Percentiles rank a stretch among this genome's conserved stretches.
phyloP scores from a whole-genome alignment of 768 basidiomycete species.

The Brasilioporus rufonigricans region DNA sequence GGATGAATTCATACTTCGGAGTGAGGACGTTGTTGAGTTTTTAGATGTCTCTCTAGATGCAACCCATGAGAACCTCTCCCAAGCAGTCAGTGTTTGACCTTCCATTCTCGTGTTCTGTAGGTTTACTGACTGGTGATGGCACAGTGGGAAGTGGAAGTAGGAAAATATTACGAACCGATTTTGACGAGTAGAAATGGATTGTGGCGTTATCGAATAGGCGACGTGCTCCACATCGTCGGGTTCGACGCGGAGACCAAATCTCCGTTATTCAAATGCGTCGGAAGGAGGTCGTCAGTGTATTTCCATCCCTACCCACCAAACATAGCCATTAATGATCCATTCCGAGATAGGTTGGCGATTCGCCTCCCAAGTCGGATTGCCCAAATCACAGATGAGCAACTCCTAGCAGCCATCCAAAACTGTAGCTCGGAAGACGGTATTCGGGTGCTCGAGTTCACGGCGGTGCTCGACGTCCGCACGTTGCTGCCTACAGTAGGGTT shows the following conservation, averaged over 20 bases:
- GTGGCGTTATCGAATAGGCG: slow-evolving; percentile 23
- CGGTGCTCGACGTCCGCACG: slow-evolving; percentile 12
- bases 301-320: no score
- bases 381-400: slow-evolving; percentile 9
- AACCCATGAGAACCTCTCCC: slow-evolving; percentile 12
- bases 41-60: slow-evolving; percentile 12
- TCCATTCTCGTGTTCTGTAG: not conserved
- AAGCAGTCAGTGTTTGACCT: slow-evolving; percentile 12
- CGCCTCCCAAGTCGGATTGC: not conserved
- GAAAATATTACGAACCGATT: slow-evolving; percentile 18
- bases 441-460: slow-evolving; percentile 14
- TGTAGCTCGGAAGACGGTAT: not conserved
- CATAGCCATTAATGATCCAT: not conserved
- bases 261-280: slow-evolving; percentile 12
- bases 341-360: slow-evolving; percentile 7
- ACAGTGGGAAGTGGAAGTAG: slow-evolving; percentile 7
- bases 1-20: slow-evolving; percentile 9
- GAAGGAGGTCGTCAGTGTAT: slow-evolving; percentile 20
- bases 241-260: slow-evolving; percentile 3
- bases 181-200: slow-evolving; percentile 21
- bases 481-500: slow-evolving; percentile 10
- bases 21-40: slow-evolving; percentile 14
- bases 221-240: slow-evolving; percentile 17
- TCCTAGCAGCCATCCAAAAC: slow-evolving; percentile 1
- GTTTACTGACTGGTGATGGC: not conserved